Evolutionary conservation across 257 asterid species (phyloP), one percentile per base, ranked within the genome.

Genomic region (Przewalskia tangutica): DNA sequence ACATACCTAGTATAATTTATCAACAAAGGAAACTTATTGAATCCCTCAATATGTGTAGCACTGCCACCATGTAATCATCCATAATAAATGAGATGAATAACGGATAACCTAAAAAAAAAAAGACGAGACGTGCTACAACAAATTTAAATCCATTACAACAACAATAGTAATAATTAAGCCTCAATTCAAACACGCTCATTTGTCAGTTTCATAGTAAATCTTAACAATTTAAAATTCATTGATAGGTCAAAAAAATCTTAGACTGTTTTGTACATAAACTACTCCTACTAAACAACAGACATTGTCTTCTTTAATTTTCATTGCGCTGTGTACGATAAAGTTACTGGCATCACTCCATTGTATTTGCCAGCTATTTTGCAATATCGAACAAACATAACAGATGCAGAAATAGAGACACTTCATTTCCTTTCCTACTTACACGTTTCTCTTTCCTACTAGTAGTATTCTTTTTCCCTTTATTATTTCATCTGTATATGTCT

Each of bases 301-400:
- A 27, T 54, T 53, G 53, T 77, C 58, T 3, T 71, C 78, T 18
- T 71, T 65, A 65, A n/a, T 32, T 78, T 17, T 18, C 56, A 34
- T 20, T 67, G 87, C 81, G 68, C 23, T 46, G 34, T 51, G 65
- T 59, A 83, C 73, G 83, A 81, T 81, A 76, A 82, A 82, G 85
- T 46, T 13, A 13, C 50, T 66, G 75, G 11, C 51, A 51, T 9
- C 58, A 58, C 8, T 40, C 68, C 81, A 68, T 40, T 68, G 77
- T 44, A 68, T 16, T 75, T 77, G 81, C 68, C 82, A 78, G 82
- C 82, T 78, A 65, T 1, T 65, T 65, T 2, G 76, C 71, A 78
- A 71, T 13, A 66, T 6, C 14, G 75, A 66, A 66, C 50, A 48
- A 66, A 16, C 79, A 44, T 71, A 71, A 11, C 79, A 71, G 46